Base-by-base conservation (phyloP, 257 asterid species). In the Solanum neorickii region DNA sequence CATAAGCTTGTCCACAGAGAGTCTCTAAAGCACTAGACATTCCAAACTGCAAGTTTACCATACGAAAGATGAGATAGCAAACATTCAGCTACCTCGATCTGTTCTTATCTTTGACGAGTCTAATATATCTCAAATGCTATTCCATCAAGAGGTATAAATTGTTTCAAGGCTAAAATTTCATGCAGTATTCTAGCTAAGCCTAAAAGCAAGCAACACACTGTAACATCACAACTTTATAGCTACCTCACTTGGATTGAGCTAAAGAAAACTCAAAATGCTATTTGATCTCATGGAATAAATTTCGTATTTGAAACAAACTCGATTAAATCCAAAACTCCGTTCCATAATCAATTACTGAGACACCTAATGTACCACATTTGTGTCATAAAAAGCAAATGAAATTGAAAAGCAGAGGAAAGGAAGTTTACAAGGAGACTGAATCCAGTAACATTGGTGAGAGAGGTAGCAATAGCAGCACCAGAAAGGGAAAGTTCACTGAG, bases 21-120 rank as follows among this genome's bases (percentile, higher is more conserved):
- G 98, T 95, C 87, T 96, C 99, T 91, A 96, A 62, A 37, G 96
- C 98, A 88, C 98, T 90, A 7, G 98, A 87, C 98, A 95, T 94
- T 47, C 98, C 99, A 85, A 88, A 89, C 99, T 96, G 94, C 88
- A 46, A 16, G 77, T 35, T 35, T 66, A 12, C 74, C 75, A 68
- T 2, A 73, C 2, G 16, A 12, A 73, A 21, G 47, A 73, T 73
- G 80, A 35, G 80, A 73, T 73, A 73, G 80, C 2, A 2, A 20
- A 73, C n/a, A 73, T 16, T 27, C 4, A 27, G 12, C 39, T 68
- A 68, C 11, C 21, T 68, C 7, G 12, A 68, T 68, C 75, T 29
- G 75, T 68, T 68, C 35, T 68, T 6, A 68, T 68, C 39, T 27
- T 68, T 68, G 39, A 68, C 23, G 39, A 29, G 12, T 68, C 10